These are phyloP conservation scores for Eleusine indica DNA, from an alignment of 176 grass and related monocot genomes.

Conservation along the genomic window DNA sequence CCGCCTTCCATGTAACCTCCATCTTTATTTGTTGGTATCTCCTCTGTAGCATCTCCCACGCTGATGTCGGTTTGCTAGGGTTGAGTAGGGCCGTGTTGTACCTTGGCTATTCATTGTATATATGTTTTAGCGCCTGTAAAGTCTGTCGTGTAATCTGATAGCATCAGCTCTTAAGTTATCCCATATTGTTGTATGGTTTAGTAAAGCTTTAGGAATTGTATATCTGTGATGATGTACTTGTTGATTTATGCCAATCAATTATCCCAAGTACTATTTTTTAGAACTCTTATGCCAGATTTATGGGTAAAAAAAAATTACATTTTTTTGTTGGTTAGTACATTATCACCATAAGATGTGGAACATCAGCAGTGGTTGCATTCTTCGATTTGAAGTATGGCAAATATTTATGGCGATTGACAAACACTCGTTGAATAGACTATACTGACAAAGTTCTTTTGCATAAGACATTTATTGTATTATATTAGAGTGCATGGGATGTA, in stretches of 20 bases:
- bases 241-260: conserved; percentile 16
- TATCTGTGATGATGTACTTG: background rate
- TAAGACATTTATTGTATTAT: no score
- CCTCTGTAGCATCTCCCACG: conserved; percentile 39
- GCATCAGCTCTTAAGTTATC: conserved; percentile 29
- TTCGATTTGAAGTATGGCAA: no score
- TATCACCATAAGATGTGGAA: no score
- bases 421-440: no score
- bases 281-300: background rate
- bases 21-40: conserved; percentile 49
- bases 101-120: conserved; percentile 43
- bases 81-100: conserved; percentile 40
- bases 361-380: no score
- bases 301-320: background rate
- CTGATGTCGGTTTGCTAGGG: conserved; percentile 49
- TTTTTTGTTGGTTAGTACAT: no score
- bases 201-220: conserved; percentile 5
- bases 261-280: background rate
- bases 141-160: conserved; percentile 49
- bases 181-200: conserved; percentile 8
- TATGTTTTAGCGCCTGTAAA: conserved; percentile 49
- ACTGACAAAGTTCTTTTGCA: no score
- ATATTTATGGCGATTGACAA: no score
- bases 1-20: conserved; percentile 25
- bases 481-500: no score